Percentiles rank a stretch among this genome's conserved stretches.
These are phyloP conservation scores for Phytophthora podocarpi DNA, from an alignment of 352 stramenopile species.

Conservation along the genomic window DNA sequence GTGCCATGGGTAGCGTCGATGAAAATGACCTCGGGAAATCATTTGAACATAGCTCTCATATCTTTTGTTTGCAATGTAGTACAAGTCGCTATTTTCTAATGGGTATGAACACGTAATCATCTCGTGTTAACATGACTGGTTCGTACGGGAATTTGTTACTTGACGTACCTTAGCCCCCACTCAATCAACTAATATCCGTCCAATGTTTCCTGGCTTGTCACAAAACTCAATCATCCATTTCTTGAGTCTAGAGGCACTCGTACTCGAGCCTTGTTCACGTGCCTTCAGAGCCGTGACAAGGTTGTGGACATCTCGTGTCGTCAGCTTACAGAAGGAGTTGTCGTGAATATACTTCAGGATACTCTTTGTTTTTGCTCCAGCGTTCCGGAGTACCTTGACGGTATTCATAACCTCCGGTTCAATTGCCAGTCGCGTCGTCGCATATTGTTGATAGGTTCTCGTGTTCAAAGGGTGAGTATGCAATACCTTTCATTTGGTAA, in stretches of 20 bases:
- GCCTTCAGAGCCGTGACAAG: conserved; percentile 1
- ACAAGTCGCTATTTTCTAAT: conserved; percentile 19
- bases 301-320: conserved; percentile 6
- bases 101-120: background rate
- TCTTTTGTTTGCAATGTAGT: conserved; percentile 25
- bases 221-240: conserved; percentile 19
- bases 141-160: too few relatives aligned
- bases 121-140: background rate
- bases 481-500: too few relatives aligned
- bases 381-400: too few relatives aligned
- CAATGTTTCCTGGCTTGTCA: conserved; percentile 17
- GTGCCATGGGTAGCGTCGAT: conserved; percentile 31
- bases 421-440: too few relatives aligned
- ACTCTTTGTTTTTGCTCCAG: too few relatives aligned
- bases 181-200: conserved; percentile 11
- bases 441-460: too few relatives aligned
- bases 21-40: conserved; percentile 22
- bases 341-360: conserved; percentile 5
- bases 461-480: too few relatives aligned
- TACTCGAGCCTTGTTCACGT: background rate
- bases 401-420: too few relatives aligned
- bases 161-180: background rate
- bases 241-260: conserved; percentile 4
- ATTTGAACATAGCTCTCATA: conserved; percentile 10
- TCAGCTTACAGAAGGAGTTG: background rate